phyloP scores from a whole-genome alignment of 148 eudicot species.

The Persicaria tinctoria region DNA sequence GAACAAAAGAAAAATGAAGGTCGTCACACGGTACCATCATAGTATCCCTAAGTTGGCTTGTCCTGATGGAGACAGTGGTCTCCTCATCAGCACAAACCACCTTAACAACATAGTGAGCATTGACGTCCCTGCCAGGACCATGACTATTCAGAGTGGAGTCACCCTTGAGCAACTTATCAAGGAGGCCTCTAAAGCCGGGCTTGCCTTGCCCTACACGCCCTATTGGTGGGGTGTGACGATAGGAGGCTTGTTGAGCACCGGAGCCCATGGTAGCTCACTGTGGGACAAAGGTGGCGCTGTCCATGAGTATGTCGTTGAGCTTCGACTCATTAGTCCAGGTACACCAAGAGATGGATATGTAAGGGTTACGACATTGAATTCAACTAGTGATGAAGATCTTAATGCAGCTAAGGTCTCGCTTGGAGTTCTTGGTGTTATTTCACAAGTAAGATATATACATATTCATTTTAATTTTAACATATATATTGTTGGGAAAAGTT shows the following conservation, averaged over 20 bases:
- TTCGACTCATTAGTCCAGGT: slow-evolving; percentile 53
- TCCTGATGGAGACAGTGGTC: slow-evolving; percentile 46
- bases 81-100: slow-evolving; percentile 56
- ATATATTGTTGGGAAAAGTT: too few species aligned
- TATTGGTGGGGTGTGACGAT: slow-evolving; percentile 82
- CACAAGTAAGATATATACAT: slow-evolving; percentile 35
- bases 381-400: slow-evolving; percentile 27
- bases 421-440: slow-evolving; percentile 80
- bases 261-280: slow-evolving; percentile 74
- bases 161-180: slow-evolving; percentile 42
- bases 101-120: slow-evolving; percentile 25
- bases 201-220: slow-evolving; percentile 60
- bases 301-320: slow-evolving; percentile 48
- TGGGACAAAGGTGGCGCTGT: slow-evolving; percentile 64
- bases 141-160: slow-evolving; percentile 54
- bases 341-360: slow-evolving; percentile 31
- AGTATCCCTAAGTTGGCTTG: slow-evolving; percentile 66
- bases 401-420: slow-evolving; percentile 70
- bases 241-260: slow-evolving; percentile 65
- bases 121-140: slow-evolving; percentile 18
- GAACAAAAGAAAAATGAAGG: slow-evolving; percentile 42
- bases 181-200: slow-evolving; percentile 43
- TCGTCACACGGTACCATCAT: slow-evolving; percentile 45
- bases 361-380: slow-evolving; percentile 24
- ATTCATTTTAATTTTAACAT: too few species aligned